A percentile compares a stretch with the other conserved stretches of the same genome.
Conservation (phyloP, 176 grass and related monocot genomes). For the Oryza coarctata region DNA sequence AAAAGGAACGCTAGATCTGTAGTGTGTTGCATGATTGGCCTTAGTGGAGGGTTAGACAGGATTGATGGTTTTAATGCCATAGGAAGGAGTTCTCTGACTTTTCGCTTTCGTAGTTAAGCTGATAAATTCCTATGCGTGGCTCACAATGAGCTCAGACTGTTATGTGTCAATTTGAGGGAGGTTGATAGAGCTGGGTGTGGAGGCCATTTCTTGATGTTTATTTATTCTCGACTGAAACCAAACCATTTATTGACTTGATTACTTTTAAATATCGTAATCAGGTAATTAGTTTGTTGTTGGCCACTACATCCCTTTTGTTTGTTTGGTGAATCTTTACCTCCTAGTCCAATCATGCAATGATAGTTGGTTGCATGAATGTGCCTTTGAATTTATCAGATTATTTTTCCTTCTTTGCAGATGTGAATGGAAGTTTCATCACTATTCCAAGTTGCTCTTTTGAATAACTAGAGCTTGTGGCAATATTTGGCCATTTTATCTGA, state of each 20-base stretch:
- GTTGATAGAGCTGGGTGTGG: slow-evolving; percentile 1
- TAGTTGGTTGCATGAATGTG: not conserved
- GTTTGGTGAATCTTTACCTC: slow-evolving; percentile 16
- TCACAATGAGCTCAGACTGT: slow-evolving; percentile 2
- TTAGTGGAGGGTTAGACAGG: slow-evolving; percentile 8
- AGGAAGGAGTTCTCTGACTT: slow-evolving; percentile 11
- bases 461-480: not conserved
- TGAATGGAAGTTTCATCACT: slow-evolving; percentile 7
- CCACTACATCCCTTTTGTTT: slow-evolving; percentile 5
- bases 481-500: slow-evolving; percentile 1
- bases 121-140: slow-evolving; percentile 1
- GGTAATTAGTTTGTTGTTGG: slow-evolving; percentile 5
- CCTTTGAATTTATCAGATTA: not conserved
- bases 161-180: not conserved
- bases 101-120: slow-evolving; percentile 18
- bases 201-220: not conserved
- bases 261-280: slow-evolving; percentile 17
- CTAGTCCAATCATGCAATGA: not conserved
- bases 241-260: not conserved
- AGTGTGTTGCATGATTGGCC: slow-evolving; percentile 40
- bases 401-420: not conserved
- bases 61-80: slow-evolving; percentile 16
- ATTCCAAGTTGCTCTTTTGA: not conserved
- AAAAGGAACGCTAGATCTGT: slow-evolving; percentile 42
- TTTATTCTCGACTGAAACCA: not conserved